These are phyloP conservation scores for Phoma herbarum DNA, from an alignment of 2,329 filamentous ascomycete genomes.

Conservation along the genomic window DNA sequence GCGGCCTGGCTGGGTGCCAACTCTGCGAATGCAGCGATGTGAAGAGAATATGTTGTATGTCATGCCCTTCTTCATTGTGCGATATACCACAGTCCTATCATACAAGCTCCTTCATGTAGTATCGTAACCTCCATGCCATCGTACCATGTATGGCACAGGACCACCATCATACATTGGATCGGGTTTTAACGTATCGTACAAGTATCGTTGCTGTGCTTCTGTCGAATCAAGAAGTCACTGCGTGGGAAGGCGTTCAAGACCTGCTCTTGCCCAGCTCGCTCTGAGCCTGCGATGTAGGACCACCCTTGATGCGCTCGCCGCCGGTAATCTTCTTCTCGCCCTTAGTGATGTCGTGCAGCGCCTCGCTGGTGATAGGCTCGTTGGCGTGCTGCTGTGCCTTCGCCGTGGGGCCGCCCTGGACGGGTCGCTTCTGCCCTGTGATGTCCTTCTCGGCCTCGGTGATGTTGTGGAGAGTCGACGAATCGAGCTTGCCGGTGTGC, in stretches of 20 bases:
- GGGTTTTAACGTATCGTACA: not conserved
- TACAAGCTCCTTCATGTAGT: not conserved
- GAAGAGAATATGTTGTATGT: not conserved
- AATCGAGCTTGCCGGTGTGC: slow-evolving; percentile 37
- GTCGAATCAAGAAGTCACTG: not conserved
- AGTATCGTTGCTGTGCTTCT: not conserved
- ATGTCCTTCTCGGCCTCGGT: slow-evolving; percentile 43
- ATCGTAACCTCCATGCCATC: not conserved
- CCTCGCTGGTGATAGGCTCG: slow-evolving; percentile 41
- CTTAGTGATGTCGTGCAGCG: slow-evolving; percentile 45
- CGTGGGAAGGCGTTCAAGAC: not conserved
- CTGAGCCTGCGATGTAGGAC: slow-evolving; percentile 42
- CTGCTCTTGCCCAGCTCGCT: slow-evolving; percentile 46
- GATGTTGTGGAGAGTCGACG: slow-evolving; percentile 40
- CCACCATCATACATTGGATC: not conserved
- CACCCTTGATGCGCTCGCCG: slow-evolving; percentile 44
- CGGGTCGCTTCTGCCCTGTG: slow-evolving; percentile 31
- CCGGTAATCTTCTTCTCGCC: slow-evolving; percentile 47
- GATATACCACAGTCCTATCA: slow-evolving; percentile 10
- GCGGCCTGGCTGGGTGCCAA: slow-evolving; percentile 58
- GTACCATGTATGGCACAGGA: not conserved
- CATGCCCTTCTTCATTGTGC: slow-evolving; percentile 8
- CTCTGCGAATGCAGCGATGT: slow-evolving; percentile 22
- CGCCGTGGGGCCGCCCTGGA: slow-evolving; percentile 39
- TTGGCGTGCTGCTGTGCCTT: slow-evolving; percentile 43